Evolutionary conservation across 2,329 filamentous ascomycete species (phyloP).

Genomic region (Cladosporium austrohemisphaericum): DNA sequence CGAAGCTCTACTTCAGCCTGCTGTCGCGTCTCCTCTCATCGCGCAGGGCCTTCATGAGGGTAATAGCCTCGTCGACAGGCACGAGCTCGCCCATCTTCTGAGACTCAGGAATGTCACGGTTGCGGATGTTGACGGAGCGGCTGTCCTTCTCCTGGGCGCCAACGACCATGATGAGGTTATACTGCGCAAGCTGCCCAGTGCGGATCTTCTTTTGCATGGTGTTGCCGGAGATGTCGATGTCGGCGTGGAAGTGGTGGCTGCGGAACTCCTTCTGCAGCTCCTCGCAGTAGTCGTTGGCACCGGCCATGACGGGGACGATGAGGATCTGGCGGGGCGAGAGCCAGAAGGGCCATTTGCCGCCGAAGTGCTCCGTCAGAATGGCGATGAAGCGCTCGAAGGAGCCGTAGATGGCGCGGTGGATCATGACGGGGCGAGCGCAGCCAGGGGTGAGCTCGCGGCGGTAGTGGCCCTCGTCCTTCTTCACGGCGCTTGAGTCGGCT

Average conservation of each 20-base stretch:
- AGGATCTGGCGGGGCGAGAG: constrained; percentile 77
- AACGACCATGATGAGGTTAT: constrained; percentile 77
- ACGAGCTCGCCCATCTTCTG: constrained; percentile 61
- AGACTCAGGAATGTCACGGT: constrained; percentile 59
- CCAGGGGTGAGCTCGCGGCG: constrained; percentile 59
- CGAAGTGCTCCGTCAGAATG: constrained; percentile 80
- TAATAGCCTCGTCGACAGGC: constrained; percentile 56
- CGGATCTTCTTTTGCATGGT: constrained; percentile 89
- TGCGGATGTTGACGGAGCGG: constrained; percentile 60
- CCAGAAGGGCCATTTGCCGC: constrained; percentile 87
- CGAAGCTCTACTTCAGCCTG: constrained; percentile 20
- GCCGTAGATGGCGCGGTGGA: constrained; percentile 76
- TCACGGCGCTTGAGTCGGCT: constrained; percentile 28
- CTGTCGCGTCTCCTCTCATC: constrained; percentile 40
- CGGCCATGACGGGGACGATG: constrained; percentile 72
- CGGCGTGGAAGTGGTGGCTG: constrained; percentile 62
- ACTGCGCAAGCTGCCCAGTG: constrained; percentile 73
- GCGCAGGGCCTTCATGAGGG: constrained; percentile 48
- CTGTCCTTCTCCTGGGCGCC: constrained; percentile 59
- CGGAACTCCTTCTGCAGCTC: constrained; percentile 69
- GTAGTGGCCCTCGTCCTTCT: constrained; percentile 31
- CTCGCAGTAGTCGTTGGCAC: constrained; percentile 68
- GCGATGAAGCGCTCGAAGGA: constrained; percentile 67
- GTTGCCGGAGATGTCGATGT: constrained; percentile 69
- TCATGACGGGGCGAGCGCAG: constrained; percentile 78